Percentiles rank a stretch among this genome's conserved stretches.
Evolutionary conservation across 805 yeast species (phyloP).

Genomic region (Metschnikowia santaceciliae): DNA sequence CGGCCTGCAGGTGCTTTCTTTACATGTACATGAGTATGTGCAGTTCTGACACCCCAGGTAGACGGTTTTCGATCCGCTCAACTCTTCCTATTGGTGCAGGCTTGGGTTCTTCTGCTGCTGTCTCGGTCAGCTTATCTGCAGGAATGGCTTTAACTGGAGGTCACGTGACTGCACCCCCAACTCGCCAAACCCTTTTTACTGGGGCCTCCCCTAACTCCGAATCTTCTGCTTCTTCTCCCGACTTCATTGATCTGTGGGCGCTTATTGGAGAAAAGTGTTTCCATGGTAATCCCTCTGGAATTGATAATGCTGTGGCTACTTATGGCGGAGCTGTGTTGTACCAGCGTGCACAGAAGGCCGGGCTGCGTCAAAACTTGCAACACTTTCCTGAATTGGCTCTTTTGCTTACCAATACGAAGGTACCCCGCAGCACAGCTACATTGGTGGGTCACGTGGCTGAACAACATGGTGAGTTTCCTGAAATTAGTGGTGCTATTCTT

Average conservation of each 20-base stretch:
- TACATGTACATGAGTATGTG: slow-evolving; percentile 64
- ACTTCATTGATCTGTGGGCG: slow-evolving; percentile 81
- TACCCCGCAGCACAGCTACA: slow-evolving; percentile 84
- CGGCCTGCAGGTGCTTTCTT: slow-evolving; percentile 79
- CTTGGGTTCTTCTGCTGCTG: slow-evolving; percentile 88
- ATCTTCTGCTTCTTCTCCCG: slow-evolving; percentile 25
- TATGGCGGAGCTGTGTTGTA: slow-evolving; percentile 94
- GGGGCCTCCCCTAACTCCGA: no score
- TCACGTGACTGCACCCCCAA: slow-evolving; percentile 31
- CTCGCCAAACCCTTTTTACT: no score
- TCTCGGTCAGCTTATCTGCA: slow-evolving; percentile 77
- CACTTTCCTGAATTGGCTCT: slow-evolving; percentile 71
- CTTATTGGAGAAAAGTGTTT: slow-evolving; percentile 91
- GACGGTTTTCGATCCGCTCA: slow-evolving; percentile 65
- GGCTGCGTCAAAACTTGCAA: slow-evolving; percentile 63
- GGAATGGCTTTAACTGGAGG: slow-evolving; percentile 65
- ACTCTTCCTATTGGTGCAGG: slow-evolving; percentile 96
- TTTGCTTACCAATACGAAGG: slow-evolving; percentile 75
- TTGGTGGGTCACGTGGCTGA: slow-evolving; percentile 74
- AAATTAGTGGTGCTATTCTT: slow-evolving; percentile 53
- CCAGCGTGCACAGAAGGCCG: slow-evolving; percentile 61
- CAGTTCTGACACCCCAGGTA: slow-evolving; percentile 23
- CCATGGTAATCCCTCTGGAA: slow-evolving; percentile 96
- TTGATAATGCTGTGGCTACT: slow-evolving; percentile 94
- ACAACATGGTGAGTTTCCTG: slow-evolving; percentile 50